A percentile compares a stretch with the other conserved stretches of the same genome.
phyloP scores from a whole-genome alignment of 495 filamentous ascomycete species.

The Astrothelium subdiscretum region DNA sequence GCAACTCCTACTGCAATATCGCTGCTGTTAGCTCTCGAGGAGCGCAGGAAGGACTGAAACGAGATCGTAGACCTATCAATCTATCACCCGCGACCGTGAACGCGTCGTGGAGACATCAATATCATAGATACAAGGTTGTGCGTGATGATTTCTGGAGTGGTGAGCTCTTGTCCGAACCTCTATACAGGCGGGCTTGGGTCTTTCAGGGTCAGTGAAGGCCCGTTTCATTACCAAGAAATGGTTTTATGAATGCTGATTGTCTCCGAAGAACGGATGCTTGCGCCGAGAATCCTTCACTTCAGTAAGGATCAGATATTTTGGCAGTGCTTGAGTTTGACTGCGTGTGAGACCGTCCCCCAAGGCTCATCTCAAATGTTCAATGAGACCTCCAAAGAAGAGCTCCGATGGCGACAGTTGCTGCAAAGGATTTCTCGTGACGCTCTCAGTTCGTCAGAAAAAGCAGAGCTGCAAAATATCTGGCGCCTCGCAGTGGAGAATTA shows the following conservation, averaged over 20 bases:
- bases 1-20: slow-evolving; percentile 6
- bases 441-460: background rate
- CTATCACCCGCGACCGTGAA: background rate
- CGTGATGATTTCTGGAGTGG: background rate
- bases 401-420: background rate
- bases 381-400: background rate
- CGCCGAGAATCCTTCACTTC: slow-evolving; percentile 6
- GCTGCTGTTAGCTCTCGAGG: background rate
- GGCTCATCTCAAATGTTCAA: background rate
- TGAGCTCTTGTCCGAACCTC: slow-evolving; percentile 1
- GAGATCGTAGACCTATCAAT: background rate
- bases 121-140: background rate
- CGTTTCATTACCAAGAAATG: background rate
- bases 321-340: slow-evolving; percentile 2
- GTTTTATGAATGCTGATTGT: background rate
- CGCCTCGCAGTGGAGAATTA: background rate
- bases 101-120: background rate
- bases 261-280: slow-evolving; percentile 4
- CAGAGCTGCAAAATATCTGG: background rate
- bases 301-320: slow-evolving; percentile 1
- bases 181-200: slow-evolving; percentile 4
- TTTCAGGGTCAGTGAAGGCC: background rate
- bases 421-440: background rate
- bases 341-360: slow-evolving; percentile 5
- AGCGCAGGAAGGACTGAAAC: slow-evolving; percentile 1